Evolutionary conservation across 352 stramenopile genomes (phyloP).

Genomic region (Phytopythium delawarense): DNA sequence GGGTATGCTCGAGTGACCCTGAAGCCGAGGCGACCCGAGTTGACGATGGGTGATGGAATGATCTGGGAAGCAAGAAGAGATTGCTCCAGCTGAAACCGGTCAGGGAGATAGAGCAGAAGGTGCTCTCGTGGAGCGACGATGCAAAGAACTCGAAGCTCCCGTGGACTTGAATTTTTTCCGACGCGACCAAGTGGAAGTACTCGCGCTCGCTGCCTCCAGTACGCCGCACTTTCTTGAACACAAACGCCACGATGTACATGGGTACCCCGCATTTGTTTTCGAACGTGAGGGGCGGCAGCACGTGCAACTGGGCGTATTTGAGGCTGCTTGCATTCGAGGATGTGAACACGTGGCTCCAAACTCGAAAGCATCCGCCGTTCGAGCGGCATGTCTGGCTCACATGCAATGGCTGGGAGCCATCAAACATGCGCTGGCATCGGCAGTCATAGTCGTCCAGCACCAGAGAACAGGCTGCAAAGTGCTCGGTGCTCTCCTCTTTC

Average conservation of each 20-base stretch:
- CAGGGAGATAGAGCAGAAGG: constrained; percentile 74
- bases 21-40: not conserved
- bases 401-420: constrained; percentile 66
- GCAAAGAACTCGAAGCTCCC: constrained; percentile 53
- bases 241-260: constrained; percentile 64
- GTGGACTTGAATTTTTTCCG: constrained; percentile 47
- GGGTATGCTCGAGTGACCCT: not conserved
- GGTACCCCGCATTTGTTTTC: constrained; percentile 78
- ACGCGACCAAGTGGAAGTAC: constrained; percentile 71
- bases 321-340: constrained; percentile 63
- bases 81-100: constrained; percentile 79
- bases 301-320: constrained; percentile 62
- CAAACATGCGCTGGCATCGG: constrained; percentile 75
- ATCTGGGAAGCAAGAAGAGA: constrained; percentile 49
- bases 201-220: constrained; percentile 51
- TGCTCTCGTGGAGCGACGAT: constrained; percentile 70
- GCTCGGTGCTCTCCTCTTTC: constrained; percentile 53
- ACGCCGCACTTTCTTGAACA: constrained; percentile 75
- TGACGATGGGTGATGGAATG: constrained; percentile 11
- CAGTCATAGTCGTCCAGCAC: constrained; percentile 73
- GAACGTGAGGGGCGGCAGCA: constrained; percentile 62
- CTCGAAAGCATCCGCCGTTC: constrained; percentile 71
- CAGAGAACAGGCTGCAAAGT: constrained; percentile 58
- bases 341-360: constrained; percentile 53
- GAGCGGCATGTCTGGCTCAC: constrained; percentile 62